Percentiles rank a stretch among this genome's conserved stretches.
These are phyloP conservation scores for Pestalotiopsis sp. DNA, from an alignment of 2,329 filamentous ascomycete species.

Conservation along the genomic window DNA sequence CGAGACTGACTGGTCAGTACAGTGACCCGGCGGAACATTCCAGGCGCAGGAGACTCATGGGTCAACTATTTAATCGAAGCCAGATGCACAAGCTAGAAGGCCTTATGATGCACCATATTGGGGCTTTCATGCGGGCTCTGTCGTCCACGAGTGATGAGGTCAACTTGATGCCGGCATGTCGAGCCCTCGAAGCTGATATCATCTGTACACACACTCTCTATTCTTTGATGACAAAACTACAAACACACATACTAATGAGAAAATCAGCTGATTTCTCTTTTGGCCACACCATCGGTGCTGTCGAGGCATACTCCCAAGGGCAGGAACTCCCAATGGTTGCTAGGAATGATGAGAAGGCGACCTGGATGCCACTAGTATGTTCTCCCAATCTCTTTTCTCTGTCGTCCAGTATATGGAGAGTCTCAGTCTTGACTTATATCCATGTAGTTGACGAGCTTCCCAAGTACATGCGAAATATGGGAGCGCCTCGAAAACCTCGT, in stretches of 20 bases:
- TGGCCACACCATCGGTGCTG: not conserved
- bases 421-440: not conserved
- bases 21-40: constrained; percentile 5
- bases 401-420: too few species aligned
- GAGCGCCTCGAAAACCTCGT: not conserved
- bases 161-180: not conserved
- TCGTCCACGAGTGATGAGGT: not conserved
- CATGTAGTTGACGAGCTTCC: not conserved
- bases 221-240: not conserved
- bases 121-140: not conserved
- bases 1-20: not conserved
- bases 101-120: not conserved
- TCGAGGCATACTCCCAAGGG: not conserved
- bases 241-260: not conserved
- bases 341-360: constrained; percentile 8
- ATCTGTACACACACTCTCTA: not conserved
- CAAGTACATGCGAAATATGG: not conserved
- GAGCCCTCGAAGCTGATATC: constrained; percentile 7
- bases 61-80: constrained; percentile 6
- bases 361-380: constrained; percentile 6
- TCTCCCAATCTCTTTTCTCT: too few species aligned
- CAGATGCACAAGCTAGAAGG: constrained; percentile 6
- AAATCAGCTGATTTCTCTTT: not conserved
- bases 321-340: not conserved
- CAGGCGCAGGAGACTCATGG: not conserved